phyloP scores from a whole-genome alignment of 2,329 filamentous ascomycete species.

The Juglanconis oblonga region DNA sequence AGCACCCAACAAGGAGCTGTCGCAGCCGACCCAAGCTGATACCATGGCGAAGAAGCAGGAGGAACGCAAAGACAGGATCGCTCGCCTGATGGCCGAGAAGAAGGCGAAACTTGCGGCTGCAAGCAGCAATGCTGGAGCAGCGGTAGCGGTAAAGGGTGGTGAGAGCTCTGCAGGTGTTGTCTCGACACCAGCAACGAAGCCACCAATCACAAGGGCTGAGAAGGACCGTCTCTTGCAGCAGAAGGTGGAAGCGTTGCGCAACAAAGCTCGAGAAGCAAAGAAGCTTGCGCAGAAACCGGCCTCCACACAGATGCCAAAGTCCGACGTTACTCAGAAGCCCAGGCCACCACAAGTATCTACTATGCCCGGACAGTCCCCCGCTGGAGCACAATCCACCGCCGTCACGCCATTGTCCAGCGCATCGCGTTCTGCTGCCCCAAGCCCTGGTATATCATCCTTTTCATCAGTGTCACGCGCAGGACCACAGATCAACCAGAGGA shows the following conservation, averaged over 20 bases:
- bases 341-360: conserved; percentile 1
- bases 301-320: conserved; percentile 6
- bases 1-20: neutral
- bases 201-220: conserved; percentile 55
- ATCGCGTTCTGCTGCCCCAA: neutral
- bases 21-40: conserved; percentile 3
- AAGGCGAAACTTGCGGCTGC: conserved; percentile 46
- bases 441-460: neutral
- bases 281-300: conserved; percentile 28
- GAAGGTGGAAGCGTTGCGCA: conserved; percentile 69
- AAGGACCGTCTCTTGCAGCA: conserved; percentile 73
- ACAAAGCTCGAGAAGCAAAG: conserved; percentile 51
- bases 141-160: neutral
- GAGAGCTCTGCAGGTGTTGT: neutral
- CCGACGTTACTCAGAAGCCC: neutral
- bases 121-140: conserved; percentile 16
- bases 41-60: conserved; percentile 42
- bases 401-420: neutral
- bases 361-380: neutral
- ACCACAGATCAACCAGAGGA: conserved; percentile 28
- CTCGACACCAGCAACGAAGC: conserved; percentile 15
- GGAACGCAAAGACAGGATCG: conserved; percentile 74
- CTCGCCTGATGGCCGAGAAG: conserved; percentile 71
- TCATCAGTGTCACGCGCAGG: conserved; percentile 17
- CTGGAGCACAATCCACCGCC: neutral